Evolutionary conservation across 2,329 filamentous ascomycete species (phyloP), one percentile per base, ranked within the genome.

Genomic region (Metarhizium rileyi): DNA sequence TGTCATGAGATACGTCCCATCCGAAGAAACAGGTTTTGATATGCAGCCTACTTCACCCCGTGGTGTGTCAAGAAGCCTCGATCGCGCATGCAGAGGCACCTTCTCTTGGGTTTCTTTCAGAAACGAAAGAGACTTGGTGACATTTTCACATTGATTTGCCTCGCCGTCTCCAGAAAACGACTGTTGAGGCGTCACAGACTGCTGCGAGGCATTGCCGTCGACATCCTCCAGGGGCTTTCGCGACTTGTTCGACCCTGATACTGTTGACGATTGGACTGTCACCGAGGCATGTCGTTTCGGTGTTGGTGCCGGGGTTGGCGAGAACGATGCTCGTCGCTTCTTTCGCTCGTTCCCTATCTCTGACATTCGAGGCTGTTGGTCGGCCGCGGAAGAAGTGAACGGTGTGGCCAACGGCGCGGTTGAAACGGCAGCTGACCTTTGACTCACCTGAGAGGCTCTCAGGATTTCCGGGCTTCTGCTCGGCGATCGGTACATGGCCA

Each of bases 201-300:
- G 36, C 18, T 53, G 54, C 1, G 48, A 50, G 2, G 56, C 56
- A 44, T 63, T 60, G 48, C 59, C 48, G 48, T 61, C 48, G 40
- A 62, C 56, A 10, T 58, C 48, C 16, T 46, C 48, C 1, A 65
- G 48, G 9, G 61, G 56, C 33, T 42, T 50, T 5, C 59, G 62
- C 8, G 27, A 27, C 45, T 52, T 47, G 2, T 25, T 33, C 4
- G 33, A 14, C 14, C 22, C 2, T 6, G 27, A 10, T 2, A 27
- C 12, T n/a, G 36, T 4, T 8, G 23, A 46, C 20, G 20, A 30
- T 4, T 27, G 20, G 27, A 18, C n/a, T 4, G 18, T 8, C 4
- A 20, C 26, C 1, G 23, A 30, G 1, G 30, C 25, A 18, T 46
- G 59, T 6, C 36, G 55, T 50, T 64, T 65, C 33, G 22, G 49